Conservation (phyloP, 2,329 filamentous ascomycete species). For the Microdochium bolleyi region DNA sequence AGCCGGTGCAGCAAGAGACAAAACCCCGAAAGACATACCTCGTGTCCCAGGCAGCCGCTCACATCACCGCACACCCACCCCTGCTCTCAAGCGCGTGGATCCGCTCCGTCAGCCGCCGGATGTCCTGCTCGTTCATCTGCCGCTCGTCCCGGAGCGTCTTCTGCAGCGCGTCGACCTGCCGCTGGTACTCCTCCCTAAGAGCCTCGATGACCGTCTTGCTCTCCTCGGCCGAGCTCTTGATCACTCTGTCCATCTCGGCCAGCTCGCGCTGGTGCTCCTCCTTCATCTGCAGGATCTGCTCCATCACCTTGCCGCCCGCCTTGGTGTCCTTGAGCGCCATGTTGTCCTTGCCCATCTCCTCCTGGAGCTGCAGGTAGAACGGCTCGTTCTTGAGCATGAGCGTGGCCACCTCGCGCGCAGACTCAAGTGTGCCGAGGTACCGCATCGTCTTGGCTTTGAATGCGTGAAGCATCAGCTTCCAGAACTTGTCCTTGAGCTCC, state of each 20-base stretch:
- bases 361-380: conserved; percentile 59
- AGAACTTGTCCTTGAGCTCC: conserved; percentile 27
- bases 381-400: conserved; percentile 49
- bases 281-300: conserved; percentile 47
- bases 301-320: conserved; percentile 45
- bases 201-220: background rate
- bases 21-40: too few relatives aligned
- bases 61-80: background rate
- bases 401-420: conserved; percentile 10
- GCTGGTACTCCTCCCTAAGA: background rate
- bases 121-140: background rate
- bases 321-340: conserved; percentile 37
- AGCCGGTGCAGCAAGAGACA: too few relatives aligned
- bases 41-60: background rate
- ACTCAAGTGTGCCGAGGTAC: conserved; percentile 13
- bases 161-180: background rate
- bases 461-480: conserved; percentile 23
- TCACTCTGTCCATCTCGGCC: conserved; percentile 42
- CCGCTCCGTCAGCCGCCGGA: background rate
- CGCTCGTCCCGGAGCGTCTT: background rate
- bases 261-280: conserved; percentile 52
- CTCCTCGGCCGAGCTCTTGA: conserved; percentile 5
- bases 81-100: background rate
- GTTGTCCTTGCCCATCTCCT: conserved; percentile 53
- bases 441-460: conserved; percentile 17